These are phyloP conservation scores for Solanum rostratum DNA, from an alignment of 257 asterid genomes.

Conservation along the genomic window DNA sequence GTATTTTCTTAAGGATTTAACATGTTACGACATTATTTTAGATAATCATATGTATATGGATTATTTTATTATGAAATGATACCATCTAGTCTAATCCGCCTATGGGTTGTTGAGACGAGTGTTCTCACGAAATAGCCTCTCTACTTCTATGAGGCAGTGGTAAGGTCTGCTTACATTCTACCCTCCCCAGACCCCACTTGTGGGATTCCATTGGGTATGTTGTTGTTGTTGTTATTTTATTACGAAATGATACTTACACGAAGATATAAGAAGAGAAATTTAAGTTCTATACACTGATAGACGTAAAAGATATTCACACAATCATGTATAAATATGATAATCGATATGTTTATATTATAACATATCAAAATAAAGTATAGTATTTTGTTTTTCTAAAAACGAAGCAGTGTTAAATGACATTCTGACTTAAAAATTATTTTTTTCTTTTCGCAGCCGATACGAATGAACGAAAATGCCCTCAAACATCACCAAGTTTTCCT, in stretches of 20 bases:
- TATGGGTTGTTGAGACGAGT: too few species aligned
- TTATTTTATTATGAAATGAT: too few species aligned
- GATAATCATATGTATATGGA: too few species aligned
- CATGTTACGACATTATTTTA: too few species aligned
- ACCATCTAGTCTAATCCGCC: too few species aligned
- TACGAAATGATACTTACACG: neutral
- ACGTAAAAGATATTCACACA: neutral
- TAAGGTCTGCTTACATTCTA: too few species aligned
- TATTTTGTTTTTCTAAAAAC: neutral
- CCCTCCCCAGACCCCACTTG: too few species aligned
- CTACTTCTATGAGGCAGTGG: too few species aligned
- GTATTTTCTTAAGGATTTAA: too few species aligned
- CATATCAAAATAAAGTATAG: neutral
- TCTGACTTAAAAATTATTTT: accelerated
- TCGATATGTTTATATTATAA: neutral
- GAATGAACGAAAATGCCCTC: neutral
- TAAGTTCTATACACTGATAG: neutral
- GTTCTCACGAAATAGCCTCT: too few species aligned
- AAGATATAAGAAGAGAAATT: neutral
- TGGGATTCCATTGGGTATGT: too few species aligned
- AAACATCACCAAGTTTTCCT: neutral
- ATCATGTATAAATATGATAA: neutral
- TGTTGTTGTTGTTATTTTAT: too few species aligned
- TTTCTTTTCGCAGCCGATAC: neutral
- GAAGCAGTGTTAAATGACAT: neutral